phyloP scores from a whole-genome alignment of 2,329 filamentous ascomycete genomes.

The Cladosporium sp. region DNA sequence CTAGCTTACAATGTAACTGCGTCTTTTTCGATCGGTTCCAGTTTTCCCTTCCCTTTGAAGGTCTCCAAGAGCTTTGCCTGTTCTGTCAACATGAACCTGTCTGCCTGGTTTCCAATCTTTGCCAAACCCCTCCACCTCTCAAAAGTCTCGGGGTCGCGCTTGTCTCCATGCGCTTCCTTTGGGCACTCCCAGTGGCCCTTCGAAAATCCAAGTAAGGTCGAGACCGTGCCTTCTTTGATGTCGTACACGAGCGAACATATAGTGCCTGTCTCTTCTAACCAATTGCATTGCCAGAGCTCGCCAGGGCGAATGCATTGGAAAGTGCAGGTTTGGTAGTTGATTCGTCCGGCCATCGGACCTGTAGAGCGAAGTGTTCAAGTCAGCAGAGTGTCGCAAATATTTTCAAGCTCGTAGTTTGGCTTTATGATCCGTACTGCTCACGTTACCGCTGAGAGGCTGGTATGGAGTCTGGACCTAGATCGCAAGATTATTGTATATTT shows the following conservation, averaged over 20 bases:
- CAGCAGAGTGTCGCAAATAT: background rate
- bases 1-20: constrained; percentile 1
- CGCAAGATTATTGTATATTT: constrained; percentile 25
- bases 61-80: constrained; percentile 54
- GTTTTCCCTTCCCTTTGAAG: constrained; percentile 51
- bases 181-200: constrained; percentile 56
- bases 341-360: constrained; percentile 55
- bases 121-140: constrained; percentile 54
- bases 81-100: constrained; percentile 54
- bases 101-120: constrained; percentile 51
- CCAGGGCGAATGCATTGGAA: constrained; percentile 60
- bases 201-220: constrained; percentile 56
- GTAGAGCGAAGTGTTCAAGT: background rate
- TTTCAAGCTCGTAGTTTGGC: background rate
- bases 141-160: constrained; percentile 53
- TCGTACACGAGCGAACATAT: constrained; percentile 59
- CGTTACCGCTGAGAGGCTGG: background rate
- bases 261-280: constrained; percentile 62
- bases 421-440: background rate
- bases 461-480: background rate
- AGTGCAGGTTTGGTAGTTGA: constrained; percentile 51
- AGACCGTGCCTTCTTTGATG: constrained; percentile 51
- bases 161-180: constrained; percentile 56
- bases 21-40: constrained; percentile 48
- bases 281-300: constrained; percentile 62